Conservation (phyloP, 2,329 filamentous ascomycete genomes). For the Aureobasidium namibiae region DNA sequence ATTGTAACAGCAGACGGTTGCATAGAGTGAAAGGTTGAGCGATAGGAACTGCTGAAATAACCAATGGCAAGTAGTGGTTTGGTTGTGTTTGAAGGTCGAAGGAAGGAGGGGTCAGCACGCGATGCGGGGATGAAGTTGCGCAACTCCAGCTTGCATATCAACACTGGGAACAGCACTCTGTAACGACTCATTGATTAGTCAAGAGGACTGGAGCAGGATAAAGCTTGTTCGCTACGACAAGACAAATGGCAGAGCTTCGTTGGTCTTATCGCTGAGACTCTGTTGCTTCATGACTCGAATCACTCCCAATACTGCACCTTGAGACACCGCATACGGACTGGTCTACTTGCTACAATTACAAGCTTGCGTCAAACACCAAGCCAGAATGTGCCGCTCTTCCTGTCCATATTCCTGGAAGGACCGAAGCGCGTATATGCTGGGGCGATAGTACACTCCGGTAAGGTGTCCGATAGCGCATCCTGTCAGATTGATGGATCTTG, state of each 20-base stretch:
- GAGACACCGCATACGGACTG: neutral
- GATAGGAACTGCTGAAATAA: no score
- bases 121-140: slow-evolving; percentile 7
- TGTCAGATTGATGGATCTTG: neutral
- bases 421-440: neutral
- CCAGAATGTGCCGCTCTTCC: neutral
- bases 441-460: neutral
- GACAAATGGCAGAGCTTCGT: neutral
- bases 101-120: neutral
- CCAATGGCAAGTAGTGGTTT: neutral
- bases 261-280: neutral
- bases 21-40: neutral
- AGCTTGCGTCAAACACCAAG: no score
- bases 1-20: neutral
- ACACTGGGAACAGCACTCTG: neutral
- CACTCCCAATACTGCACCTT: neutral
- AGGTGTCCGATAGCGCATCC: neutral
- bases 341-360: neutral
- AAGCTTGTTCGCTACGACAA: neutral
- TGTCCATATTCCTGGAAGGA: neutral
- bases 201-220: no score
- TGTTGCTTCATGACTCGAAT: neutral
- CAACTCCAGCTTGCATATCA: slow-evolving; percentile 2
- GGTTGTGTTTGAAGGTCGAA: neutral
- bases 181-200: neutral